Conservation (phyloP, 1,139 yeast genomes). For the Geotrichum aggregatum region DNA sequence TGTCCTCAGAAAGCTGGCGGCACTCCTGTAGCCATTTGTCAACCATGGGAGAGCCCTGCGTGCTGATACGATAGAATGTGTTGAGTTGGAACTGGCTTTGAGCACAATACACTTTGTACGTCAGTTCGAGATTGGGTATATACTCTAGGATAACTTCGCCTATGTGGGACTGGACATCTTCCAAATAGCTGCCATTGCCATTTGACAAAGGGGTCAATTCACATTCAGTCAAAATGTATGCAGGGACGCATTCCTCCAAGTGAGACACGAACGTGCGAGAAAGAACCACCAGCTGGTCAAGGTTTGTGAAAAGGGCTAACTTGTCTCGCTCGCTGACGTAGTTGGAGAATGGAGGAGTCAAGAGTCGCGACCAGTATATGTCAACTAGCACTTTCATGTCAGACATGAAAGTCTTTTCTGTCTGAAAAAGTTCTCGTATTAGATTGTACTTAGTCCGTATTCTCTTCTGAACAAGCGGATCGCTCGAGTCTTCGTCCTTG, state of each 20-base stretch:
- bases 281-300: conserved; percentile 33
- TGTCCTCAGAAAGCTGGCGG: conserved; percentile 27
- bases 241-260: conserved; percentile 31
- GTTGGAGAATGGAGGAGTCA: conserved; percentile 29
- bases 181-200: conserved; percentile 17
- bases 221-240: conserved; percentile 26
- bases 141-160: conserved; percentile 36
- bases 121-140: conserved; percentile 36
- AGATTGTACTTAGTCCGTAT: conserved; percentile 30
- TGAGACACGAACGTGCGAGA: conserved; percentile 31
- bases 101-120: conserved; percentile 36
- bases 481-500: neutral
- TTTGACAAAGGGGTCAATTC: conserved; percentile 20
- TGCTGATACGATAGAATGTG: conserved; percentile 29
- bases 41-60: conserved; percentile 32
- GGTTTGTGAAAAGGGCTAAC: conserved; percentile 33
- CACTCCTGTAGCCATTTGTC: conserved; percentile 37
- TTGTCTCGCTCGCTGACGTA: conserved; percentile 34
- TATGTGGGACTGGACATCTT: conserved; percentile 34
- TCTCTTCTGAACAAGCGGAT: conserved; percentile 23
- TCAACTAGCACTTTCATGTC: conserved; percentile 38
- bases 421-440: conserved; percentile 38
- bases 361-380: conserved; percentile 31
- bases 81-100: conserved; percentile 35
- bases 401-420: conserved; percentile 38